A percentile compares a stretch with the other conserved stretches of the same genome.
phyloP scores from a whole-genome alignment of 2,329 filamentous ascomycete species.

The Diaporthe sp. region DNA sequence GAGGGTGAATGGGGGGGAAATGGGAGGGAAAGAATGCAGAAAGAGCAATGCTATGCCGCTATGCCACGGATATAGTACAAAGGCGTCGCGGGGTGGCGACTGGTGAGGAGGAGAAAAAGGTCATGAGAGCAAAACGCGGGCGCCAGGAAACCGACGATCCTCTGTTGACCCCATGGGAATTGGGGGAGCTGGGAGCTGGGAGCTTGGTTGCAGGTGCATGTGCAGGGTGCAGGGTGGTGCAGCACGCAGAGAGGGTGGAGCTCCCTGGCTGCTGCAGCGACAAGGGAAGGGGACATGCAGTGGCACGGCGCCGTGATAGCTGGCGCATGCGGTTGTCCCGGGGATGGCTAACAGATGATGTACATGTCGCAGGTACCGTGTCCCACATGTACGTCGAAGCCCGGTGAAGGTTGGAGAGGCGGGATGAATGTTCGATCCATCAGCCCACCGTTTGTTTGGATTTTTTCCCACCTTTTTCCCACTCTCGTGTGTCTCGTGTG shows the following conservation, averaged over 20 bases:
- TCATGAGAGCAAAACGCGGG: slow-evolving; percentile 30
- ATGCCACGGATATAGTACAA: slow-evolving; percentile 41
- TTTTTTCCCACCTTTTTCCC: neutral
- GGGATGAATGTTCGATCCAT: slow-evolving; percentile 23
- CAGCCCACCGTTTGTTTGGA: slow-evolving; percentile 6
- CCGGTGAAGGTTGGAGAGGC: slow-evolving; percentile 24
- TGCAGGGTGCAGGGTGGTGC: slow-evolving; percentile 10
- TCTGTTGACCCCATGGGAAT: slow-evolving; percentile 33
- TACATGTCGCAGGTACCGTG: neutral
- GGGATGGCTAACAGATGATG: slow-evolving; percentile 17
- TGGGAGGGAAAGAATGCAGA: slow-evolving; percentile 22
- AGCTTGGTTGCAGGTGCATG: slow-evolving; percentile 14
- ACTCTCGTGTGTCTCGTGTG: neutral
- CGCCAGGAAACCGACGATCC: slow-evolving; percentile 25
- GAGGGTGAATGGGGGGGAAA: slow-evolving; percentile 29
- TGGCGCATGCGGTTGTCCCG: neutral
- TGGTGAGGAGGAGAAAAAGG: slow-evolving; percentile 27
- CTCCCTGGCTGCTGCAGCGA: slow-evolving; percentile 1
- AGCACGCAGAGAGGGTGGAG: neutral
- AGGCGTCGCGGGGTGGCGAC: slow-evolving; percentile 34
- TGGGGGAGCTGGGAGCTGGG: slow-evolving; percentile 21
- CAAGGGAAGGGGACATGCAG: slow-evolving; percentile 14
- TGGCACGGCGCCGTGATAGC: neutral
- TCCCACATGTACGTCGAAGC: slow-evolving; percentile 15
- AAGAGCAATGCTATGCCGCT: slow-evolving; percentile 39